Evolutionary conservation across 2,329 filamentous ascomycete species (phyloP).

Genomic region (Macroventuria anomochaeta): DNA sequence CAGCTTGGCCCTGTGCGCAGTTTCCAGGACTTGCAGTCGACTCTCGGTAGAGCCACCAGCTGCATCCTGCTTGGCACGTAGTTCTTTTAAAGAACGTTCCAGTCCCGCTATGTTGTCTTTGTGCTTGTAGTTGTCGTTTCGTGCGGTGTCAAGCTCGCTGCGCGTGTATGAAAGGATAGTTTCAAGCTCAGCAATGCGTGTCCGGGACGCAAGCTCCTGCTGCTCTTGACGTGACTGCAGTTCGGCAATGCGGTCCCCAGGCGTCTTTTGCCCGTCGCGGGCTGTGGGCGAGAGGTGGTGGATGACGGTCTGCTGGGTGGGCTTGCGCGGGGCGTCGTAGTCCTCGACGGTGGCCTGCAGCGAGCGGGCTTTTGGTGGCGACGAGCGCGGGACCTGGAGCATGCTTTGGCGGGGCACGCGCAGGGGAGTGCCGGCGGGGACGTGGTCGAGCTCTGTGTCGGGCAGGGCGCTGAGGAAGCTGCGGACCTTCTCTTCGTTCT

Average conservation of each 20-base stretch:
- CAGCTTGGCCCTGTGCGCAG: constrained; percentile 31
- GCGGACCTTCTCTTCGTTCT: constrained; percentile 48
- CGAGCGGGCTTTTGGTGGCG: constrained; percentile 38
- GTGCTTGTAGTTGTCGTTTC: constrained; percentile 40
- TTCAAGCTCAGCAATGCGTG: constrained; percentile 45
- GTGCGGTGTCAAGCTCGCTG: constrained; percentile 39
- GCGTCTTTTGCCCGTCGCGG: constrained; percentile 18
- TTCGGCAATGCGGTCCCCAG: constrained; percentile 30
- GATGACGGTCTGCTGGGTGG: constrained; percentile 45
- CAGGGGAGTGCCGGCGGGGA: constrained; percentile 35
- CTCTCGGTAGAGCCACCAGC: constrained; percentile 13
- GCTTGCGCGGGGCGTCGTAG: constrained; percentile 46
- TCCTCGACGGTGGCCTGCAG: constrained; percentile 48
- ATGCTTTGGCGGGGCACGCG: constrained; percentile 33
- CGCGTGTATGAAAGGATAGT: constrained; percentile 44
- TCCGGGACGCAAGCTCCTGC: constrained; percentile 36
- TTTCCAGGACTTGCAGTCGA: constrained; percentile 28
- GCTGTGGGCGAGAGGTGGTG: constrained; percentile 32
- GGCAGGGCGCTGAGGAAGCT: constrained; percentile 48
- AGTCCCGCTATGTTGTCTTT: constrained; percentile 31
- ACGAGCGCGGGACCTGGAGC: constrained; percentile 36
- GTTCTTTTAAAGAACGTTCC: constrained; percentile 25
- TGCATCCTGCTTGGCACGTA: constrained; percentile 19
- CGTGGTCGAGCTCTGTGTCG: constrained; percentile 42
- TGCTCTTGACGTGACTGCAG: constrained; percentile 36